phyloP scores from a whole-genome alignment of 2,329 filamentous ascomycete genomes.

The Raffaelea ambrosiae region DNA sequence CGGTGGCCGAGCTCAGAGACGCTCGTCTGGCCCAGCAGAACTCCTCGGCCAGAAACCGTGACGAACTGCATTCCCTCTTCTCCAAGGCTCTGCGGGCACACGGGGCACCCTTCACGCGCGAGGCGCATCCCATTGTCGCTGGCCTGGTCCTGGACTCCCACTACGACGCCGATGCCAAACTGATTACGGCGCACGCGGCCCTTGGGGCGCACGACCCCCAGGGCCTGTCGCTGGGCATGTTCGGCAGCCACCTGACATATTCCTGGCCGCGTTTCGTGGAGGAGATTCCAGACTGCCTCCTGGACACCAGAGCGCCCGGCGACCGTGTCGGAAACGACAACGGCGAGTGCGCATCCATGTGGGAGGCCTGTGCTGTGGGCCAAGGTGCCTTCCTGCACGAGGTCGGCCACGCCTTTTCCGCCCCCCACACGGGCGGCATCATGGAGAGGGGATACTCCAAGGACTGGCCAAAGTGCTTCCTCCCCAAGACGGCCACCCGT shows the following conservation, averaged over 20 bases:
- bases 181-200: slow-evolving; percentile 71
- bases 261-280: slow-evolving; percentile 85
- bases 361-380: slow-evolving; percentile 87
- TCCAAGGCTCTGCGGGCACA: slow-evolving; percentile 67
- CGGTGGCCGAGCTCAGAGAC: slow-evolving; percentile 72
- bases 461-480: slow-evolving; percentile 73
- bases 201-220: slow-evolving; percentile 58
- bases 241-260: slow-evolving; percentile 86
- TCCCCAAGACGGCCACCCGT: slow-evolving; percentile 75
- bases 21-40: slow-evolving; percentile 73
- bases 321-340: slow-evolving; percentile 73
- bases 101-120: slow-evolving; percentile 64
- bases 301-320: slow-evolving; percentile 81
- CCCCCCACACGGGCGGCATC: slow-evolving; percentile 75
- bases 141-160: slow-evolving; percentile 78
- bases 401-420: slow-evolving; percentile 80
- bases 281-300: slow-evolving; percentile 75
- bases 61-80: slow-evolving; percentile 70
- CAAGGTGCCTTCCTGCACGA: slow-evolving; percentile 91
- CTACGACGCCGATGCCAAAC: slow-evolving; percentile 66
- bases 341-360: slow-evolving; percentile 81
- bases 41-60: slow-evolving; percentile 56
- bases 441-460: slow-evolving; percentile 84
- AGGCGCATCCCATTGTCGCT: slow-evolving; percentile 73
- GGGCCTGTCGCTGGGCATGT: slow-evolving; percentile 73